Evolutionary conservation across 1,284 basidiomycete genomes (phyloP).

Genomic region (Stygiomarasmius scandens): DNA sequence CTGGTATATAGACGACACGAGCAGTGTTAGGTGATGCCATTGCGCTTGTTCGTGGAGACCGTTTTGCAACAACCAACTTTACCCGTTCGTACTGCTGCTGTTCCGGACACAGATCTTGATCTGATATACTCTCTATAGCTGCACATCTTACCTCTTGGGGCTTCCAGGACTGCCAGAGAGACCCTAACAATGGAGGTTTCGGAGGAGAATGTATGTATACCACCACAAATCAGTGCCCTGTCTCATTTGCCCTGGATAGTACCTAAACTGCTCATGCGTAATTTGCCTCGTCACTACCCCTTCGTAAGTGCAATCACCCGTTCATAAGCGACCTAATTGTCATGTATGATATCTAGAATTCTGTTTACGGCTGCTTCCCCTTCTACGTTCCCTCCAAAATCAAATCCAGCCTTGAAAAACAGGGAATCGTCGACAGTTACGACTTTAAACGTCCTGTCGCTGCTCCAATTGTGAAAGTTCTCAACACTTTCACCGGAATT

Average conservation of each 20-base stretch:
- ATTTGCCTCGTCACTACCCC: constrained; percentile 50
- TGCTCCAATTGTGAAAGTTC: constrained; percentile 35
- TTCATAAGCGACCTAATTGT: constrained; percentile 22
- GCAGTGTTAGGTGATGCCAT: constrained; percentile 57
- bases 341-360: constrained; percentile 37
- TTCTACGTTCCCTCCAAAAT: constrained; percentile 55
- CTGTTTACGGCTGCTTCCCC: constrained; percentile 49
- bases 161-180: constrained; percentile 43
- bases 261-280: constrained; percentile 47
- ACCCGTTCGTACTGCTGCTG: constrained; percentile 42
- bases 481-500: constrained; percentile 47
- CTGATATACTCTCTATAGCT: constrained; percentile 25
- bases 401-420: constrained; percentile 42
- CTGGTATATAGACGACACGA: constrained; percentile 33
- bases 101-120: constrained; percentile 13
- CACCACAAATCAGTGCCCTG: background rate
- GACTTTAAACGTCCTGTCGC: constrained; percentile 41
- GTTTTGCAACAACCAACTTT: constrained; percentile 55
- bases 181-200: constrained; percentile 39
- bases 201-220: constrained; percentile 34
- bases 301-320: constrained; percentile 29
- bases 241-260: constrained; percentile 27
- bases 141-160: constrained; percentile 53
- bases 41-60: constrained; percentile 49
- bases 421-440: constrained; percentile 44